Conservation (phyloP, 2,329 filamentous ascomycete genomes). For the Pseudogymnoascus sp. region DNA sequence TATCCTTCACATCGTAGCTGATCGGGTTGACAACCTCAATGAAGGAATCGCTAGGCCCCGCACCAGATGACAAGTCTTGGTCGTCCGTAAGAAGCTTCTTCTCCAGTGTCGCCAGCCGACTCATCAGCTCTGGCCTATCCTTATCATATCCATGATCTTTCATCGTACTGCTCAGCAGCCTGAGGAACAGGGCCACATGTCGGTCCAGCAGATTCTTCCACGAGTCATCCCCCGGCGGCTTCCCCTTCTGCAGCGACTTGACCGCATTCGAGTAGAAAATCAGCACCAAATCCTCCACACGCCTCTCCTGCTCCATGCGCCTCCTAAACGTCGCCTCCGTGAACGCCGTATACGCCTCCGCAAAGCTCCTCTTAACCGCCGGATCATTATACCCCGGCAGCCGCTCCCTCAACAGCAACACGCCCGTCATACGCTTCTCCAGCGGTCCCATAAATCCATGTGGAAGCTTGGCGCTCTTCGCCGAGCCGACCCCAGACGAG, state of each 20-base stretch:
- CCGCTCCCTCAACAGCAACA: slow-evolving; percentile 68
- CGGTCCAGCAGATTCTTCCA: slow-evolving; percentile 91
- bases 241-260: slow-evolving; percentile 76
- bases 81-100: slow-evolving; percentile 90
- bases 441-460: slow-evolving; percentile 50
- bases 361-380: slow-evolving; percentile 88
- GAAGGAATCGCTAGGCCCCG: slow-evolving; percentile 52
- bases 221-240: slow-evolving; percentile 68
- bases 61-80: slow-evolving; percentile 68
- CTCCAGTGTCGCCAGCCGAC: slow-evolving; percentile 71
- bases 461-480: slow-evolving; percentile 62
- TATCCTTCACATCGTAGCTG: slow-evolving; percentile 91
- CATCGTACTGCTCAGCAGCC: slow-evolving; percentile 71
- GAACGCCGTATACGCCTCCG: slow-evolving; percentile 86
- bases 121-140: slow-evolving; percentile 76
- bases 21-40: slow-evolving; percentile 77
- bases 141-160: slow-evolving; percentile 77
- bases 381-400: slow-evolving; percentile 85
- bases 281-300: slow-evolving; percentile 84
- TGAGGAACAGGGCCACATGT: slow-evolving; percentile 89
- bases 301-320: slow-evolving; percentile 85
- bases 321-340: slow-evolving; percentile 83
- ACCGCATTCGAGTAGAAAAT: slow-evolving; percentile 96
- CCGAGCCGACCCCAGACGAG: slow-evolving; percentile 50
- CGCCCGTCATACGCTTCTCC: slow-evolving; percentile 36